phyloP scores from a whole-genome alignment of 75 land plant species.

The Picea sitchensis region DNA sequence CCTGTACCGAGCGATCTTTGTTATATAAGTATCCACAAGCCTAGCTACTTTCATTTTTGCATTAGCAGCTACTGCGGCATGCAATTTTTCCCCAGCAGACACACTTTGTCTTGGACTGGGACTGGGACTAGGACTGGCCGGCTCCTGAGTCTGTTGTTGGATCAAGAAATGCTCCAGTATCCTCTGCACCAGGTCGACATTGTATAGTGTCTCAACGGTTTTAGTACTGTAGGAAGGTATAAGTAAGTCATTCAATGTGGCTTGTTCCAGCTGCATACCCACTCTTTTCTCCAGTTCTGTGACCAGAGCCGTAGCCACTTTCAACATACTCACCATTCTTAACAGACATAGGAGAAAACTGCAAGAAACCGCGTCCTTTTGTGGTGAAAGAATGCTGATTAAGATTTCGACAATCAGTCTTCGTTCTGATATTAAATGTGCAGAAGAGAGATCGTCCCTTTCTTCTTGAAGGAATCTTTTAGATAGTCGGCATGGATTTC shows the following conservation, averaged over 20 bases:
- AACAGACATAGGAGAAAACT: slow-evolving; percentile 61
- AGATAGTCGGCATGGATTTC: no score
- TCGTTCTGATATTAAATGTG: slow-evolving; percentile 40
- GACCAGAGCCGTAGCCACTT: slow-evolving; percentile 60
- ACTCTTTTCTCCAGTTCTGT: slow-evolving; percentile 83
- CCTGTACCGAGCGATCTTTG: slow-evolving; percentile 22
- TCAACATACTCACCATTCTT: slow-evolving; percentile 67
- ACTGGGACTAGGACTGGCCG: no score
- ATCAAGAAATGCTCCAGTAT: slow-evolving; percentile 83
- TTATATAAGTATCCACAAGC: no score
- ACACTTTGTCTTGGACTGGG: no score
- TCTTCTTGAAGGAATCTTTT: no score
- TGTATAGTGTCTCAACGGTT: slow-evolving; percentile 62
- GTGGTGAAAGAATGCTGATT: slow-evolving; percentile 77
- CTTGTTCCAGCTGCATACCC: slow-evolving; percentile 92
- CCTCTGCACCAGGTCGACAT: slow-evolving; percentile 81
- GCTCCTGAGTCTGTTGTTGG: slow-evolving; percentile 44
- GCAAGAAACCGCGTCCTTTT: slow-evolving; percentile 76
- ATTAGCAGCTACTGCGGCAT: no score
- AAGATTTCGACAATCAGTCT: slow-evolving; percentile 75
- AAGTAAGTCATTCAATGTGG: slow-evolving; percentile 63
- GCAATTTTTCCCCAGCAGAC: no score
- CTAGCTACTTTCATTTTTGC: no score
- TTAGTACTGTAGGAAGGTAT: slow-evolving; percentile 55
- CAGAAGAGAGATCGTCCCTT: slow-evolving; percentile 22